Base-by-base conservation (phyloP, 257 asterid species). In the Ehretia macrophylla region DNA sequence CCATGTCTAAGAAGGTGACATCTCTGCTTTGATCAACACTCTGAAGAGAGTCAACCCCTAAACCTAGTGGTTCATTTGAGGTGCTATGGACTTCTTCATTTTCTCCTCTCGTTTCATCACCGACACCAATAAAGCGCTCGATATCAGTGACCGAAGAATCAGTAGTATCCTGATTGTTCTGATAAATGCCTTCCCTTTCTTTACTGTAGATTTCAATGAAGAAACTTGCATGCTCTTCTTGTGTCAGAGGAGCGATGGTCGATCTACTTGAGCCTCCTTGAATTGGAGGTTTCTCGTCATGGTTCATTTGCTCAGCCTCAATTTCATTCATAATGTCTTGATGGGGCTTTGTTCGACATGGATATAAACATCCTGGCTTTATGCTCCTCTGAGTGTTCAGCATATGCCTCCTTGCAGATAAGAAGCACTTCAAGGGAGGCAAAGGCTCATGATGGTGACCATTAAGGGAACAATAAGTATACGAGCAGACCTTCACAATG, bases 401-500 rank as follows among this genome's bases (percentile, higher is more conserved):
- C 66, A 66, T 12, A 17, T 75, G 83, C 80, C 98, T 70, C 67
- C 77, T 70, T 0, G 82, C 81, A 2, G 88, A 77, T 70, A 91
- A 17, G 77, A 91, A 91, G 53, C 69, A 27, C 85, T 84, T 84
- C 44, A 91, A 70, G 0, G 95, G 88, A 0, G 95, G 94, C 72
- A 78, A 51, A 18, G 94, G 74, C 66, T 76, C 71, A 27, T 76
- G 95, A 40, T 59, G 82, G 72, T 83, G 96, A 14, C 95, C 98
- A 52, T 91, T 91, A 17, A 88, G 88, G 9, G 98, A 88, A 18
- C 98, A 91, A 51, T 91, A 88, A 14, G 81, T 78, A 37, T 85
- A 91, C 0, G 96, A 82, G 60, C 98, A 91, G 18, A 91, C 95
- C 62, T 78, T 85, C 64, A 82, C 19, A 5, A 69, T 70, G 48